Base-by-base conservation (phyloP, 768 basidiomycete genomes). In the Auricularia cornea region DNA sequence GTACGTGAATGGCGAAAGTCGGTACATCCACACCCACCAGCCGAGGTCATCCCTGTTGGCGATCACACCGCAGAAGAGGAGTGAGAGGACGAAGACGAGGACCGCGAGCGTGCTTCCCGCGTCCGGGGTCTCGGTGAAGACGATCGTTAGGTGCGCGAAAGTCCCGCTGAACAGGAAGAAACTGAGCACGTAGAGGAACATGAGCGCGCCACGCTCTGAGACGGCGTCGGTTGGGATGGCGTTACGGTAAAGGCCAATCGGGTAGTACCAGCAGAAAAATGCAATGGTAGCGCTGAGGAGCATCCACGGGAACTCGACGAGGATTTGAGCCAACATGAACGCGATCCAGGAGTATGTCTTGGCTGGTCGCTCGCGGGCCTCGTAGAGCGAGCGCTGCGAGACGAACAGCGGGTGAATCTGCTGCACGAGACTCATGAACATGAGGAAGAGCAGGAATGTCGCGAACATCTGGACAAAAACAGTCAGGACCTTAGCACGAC, bases 61-160 rank as follows among this genome's bases (percentile, higher is more conserved):
- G 66, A 74, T 65, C 2, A 76, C 75, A 67, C 75, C 78, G 66
- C 77, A 78, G 72, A 80, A 79, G 35, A 81, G 70, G 26, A 80
- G 66, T 48, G 69, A 74, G 40, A 80, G 68, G 3, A 74, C 74
- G 71, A 79, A 79, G 48, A 79, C 59, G 54, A 80, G 63, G 59
- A 76, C 76, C 60, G 73, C 78, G 26, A 77, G 63, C 60, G 78
- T 79, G 40, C 77, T 78, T 14, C 72, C 78, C 14, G 72, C 74
- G 63, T 78, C 76, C 30, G 76, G 76, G 11, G 72, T 70, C 1
- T 73, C 72, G 54, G 71, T 71, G 20, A 71, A 73, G 2, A 76
- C 75, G 11, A 79, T 74, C 35, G 76, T 63, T 65, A 75, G 70
- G 63, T 76, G 72, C 11, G 76, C 60, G 61, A 75, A 75, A 2